phyloP scores from a whole-genome alignment of 2,329 filamentous ascomycete genomes.

The Atkinsonella hypoxylon region DNA sequence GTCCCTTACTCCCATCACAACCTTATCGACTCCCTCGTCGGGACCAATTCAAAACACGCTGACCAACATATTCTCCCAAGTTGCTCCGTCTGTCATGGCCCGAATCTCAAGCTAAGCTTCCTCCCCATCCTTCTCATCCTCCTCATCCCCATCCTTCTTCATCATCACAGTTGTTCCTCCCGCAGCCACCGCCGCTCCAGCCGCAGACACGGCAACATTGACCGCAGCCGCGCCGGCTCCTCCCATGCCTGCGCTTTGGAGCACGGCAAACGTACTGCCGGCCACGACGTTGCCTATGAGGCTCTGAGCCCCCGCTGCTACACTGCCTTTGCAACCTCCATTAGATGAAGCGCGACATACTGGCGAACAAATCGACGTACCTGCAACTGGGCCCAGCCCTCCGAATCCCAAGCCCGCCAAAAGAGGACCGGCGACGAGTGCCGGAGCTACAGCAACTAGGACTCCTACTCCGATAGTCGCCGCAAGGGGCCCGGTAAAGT shows the following conservation, averaged over 20 bases:
- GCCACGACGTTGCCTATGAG: constrained; percentile 17
- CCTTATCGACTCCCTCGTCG: no score
- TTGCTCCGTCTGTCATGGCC: no score
- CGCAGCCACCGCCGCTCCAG: background rate
- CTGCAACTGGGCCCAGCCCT: background rate
- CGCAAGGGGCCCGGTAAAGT: no score
- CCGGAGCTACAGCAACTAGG: background rate
- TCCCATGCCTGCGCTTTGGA: constrained; percentile 20
- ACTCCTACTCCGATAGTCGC: background rate
- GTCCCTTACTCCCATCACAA: no score
- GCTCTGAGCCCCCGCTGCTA: constrained; percentile 10
- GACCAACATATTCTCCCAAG: no score
- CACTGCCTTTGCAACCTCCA: background rate
- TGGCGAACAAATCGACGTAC: background rate
- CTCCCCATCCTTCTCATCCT: background rate
- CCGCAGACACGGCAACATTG: constrained; percentile 9
- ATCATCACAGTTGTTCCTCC: background rate
- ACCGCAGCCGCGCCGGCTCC: constrained; percentile 16
- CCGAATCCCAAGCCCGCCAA: background rate
- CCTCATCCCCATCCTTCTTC: background rate
- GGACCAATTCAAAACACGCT: no score
- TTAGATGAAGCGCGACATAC: no score
- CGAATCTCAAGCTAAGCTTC: no score
- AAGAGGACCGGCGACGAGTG: background rate
- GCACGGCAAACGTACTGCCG: constrained; percentile 14